A percentile compares a stretch with the other conserved stretches of the same genome.
These are phyloP conservation scores for Alternaria sp. DNA, from an alignment of 2,329 filamentous ascomycete species.

Conservation along the genomic window DNA sequence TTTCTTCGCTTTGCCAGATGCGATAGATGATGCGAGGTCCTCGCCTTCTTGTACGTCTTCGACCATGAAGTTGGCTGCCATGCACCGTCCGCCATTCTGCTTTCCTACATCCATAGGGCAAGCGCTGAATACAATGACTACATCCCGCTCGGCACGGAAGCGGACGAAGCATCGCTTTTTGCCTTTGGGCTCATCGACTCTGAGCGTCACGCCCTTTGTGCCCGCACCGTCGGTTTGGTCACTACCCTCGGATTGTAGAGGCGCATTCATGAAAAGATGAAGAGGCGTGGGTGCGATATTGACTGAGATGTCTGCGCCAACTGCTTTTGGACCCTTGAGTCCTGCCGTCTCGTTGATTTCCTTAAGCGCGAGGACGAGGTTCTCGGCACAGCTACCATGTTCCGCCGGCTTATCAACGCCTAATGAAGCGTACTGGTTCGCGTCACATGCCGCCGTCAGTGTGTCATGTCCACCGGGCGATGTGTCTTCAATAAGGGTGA, in stretches of 20 bases:
- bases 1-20: slow-evolving; percentile 26
- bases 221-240: slow-evolving; percentile 29
- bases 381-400: slow-evolving; percentile 59
- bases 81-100: slow-evolving; percentile 49
- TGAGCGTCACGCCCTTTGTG: slow-evolving; percentile 40
- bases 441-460: slow-evolving; percentile 58
- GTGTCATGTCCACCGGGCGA: slow-evolving; percentile 57
- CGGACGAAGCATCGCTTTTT: slow-evolving; percentile 48
- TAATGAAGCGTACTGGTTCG: slow-evolving; percentile 52
- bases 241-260: slow-evolving; percentile 27
- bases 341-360: slow-evolving; percentile 58
- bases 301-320: slow-evolving; percentile 59
- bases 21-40: slow-evolving; percentile 28
- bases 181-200: slow-evolving; percentile 43
- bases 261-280: slow-evolving; percentile 54
- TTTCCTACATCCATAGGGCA: slow-evolving; percentile 50
- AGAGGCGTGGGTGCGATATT: slow-evolving; percentile 58
- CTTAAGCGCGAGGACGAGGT: slow-evolving; percentile 58
- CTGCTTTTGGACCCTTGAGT: slow-evolving; percentile 55
- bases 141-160: slow-evolving; percentile 47
- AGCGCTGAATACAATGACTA: slow-evolving; percentile 49
- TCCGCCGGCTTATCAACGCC: slow-evolving; percentile 56
- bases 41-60: slow-evolving; percentile 41
- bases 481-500: slow-evolving; percentile 57
- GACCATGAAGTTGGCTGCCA: slow-evolving; percentile 52